Percentiles rank a stretch among this genome's conserved stretches.
Evolutionary conservation across 495 filamentous ascomycete species (phyloP).

Genomic region (Lindgomyces ingoldianus): DNA sequence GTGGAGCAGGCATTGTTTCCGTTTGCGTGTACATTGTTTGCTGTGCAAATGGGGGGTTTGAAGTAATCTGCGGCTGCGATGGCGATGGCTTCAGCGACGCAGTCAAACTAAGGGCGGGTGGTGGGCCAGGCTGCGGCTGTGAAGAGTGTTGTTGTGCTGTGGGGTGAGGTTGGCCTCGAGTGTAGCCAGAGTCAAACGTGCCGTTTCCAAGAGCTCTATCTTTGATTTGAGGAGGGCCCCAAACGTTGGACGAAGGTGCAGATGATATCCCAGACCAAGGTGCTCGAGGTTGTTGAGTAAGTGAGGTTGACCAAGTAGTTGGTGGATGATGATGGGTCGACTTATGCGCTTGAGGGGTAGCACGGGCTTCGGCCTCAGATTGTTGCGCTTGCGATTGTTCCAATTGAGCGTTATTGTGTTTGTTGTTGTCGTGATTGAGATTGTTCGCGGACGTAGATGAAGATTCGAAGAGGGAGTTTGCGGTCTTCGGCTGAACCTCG

Average conservation of each 20-base stretch:
- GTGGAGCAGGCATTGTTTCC: conserved; percentile 25
- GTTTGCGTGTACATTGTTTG: conserved; percentile 25
- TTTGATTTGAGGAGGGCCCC: conserved; percentile 42
- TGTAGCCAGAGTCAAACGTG: conserved; percentile 44
- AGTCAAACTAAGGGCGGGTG: conserved; percentile 10
- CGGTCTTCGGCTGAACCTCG: conserved; percentile 26
- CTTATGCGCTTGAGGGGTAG: conserved; percentile 1
- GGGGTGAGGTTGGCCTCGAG: conserved; percentile 27
- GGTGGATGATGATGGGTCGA: conserved; percentile 9
- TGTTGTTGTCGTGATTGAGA: conserved; percentile 18
- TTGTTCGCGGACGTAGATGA: conserved; percentile 6
- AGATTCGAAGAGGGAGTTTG: conserved; percentile 7
- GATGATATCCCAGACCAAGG: conserved; percentile 12
- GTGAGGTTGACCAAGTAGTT: conserved; percentile 19
- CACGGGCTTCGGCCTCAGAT: conserved; percentile 7
- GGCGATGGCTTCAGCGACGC: conserved; percentile 7
- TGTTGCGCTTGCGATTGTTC: conserved; percentile 20
- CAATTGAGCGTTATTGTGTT: conserved; percentile 1
- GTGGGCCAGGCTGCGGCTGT: conserved; percentile 20
- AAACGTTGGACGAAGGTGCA: conserved; percentile 37
- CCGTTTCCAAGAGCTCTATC: conserved; percentile 46
- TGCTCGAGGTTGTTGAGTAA: conserved; percentile 16
- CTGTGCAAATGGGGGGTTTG: conserved; percentile 19
- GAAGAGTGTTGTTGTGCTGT: conserved; percentile 23
- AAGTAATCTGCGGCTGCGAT: conserved; percentile 8